Evolutionary conservation across 2,329 filamentous ascomycete species (phyloP), one percentile per base, ranked within the genome.

Genomic region (Tympanopsis confertula): DNA sequence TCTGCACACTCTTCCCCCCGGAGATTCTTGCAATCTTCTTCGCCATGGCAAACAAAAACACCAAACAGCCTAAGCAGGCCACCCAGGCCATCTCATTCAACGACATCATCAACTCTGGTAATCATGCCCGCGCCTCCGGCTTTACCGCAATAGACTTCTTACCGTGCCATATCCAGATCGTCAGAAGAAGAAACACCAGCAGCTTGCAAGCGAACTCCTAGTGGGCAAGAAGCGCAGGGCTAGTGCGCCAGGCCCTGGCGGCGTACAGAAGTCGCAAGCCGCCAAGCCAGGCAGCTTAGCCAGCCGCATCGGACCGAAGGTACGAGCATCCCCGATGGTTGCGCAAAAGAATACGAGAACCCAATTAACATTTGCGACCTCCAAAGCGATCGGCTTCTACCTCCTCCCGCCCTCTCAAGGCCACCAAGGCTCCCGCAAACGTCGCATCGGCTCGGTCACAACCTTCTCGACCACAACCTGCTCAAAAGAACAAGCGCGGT

Each of bases 301-400:
- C 37, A 78, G 74, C 55, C 63, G 74, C 54, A 69, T 74, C 40
- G 71, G 72, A 35, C 61, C 62, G 42, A 79, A 79, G 65, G 71
- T 61, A 37, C 12, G 35, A 62, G 57, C 42, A 42, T 14, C 13
- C 4, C 22, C 38, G 30, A 20, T 17, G 24, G 26, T n/a, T n/a
- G n/a, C n/a, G n/a, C n/a, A n/a, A n/a, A n/a, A n/a, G n/a, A n/a
- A n/a, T n/a, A n/a, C n/a, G n/a, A n/a, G n/a, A n/a, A n/a, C n/a
- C 26, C 14, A 24, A 26, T 3, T 33, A 33, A 19, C 19, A n/a
- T n/a, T n/a, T n/a, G n/a, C n/a, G n/a, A n/a, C n/a, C n/a, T n/a
- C n/a, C n/a, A n/a, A n/a, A n/a, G n/a, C n/a, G n/a, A n/a, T n/a
- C n/a, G n/a, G n/a, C n/a, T n/a, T n/a, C n/a, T n/a, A n/a, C n/a